Evolutionary conservation across 768 basidiomycete genomes (phyloP), one percentile per base, ranked within the genome.

Genomic region (Naganishia kalamii): DNA sequence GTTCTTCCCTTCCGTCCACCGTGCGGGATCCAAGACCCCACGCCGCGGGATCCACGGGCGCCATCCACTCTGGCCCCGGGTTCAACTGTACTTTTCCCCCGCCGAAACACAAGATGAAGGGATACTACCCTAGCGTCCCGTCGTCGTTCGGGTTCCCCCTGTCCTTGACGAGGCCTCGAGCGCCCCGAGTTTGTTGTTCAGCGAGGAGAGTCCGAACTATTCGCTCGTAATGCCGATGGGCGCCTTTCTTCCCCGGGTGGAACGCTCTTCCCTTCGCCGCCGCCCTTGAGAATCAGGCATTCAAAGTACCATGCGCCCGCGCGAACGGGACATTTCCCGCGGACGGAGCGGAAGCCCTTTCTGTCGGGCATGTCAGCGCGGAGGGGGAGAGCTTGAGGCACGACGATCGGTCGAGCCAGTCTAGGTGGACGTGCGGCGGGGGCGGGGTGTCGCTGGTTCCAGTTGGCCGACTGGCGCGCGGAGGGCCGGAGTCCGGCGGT

Each of bases 271-370:
- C 49, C 60, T 43, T 65, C 64, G 3, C 65, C 74, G n/a, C 68
- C 61, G 4, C 75, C 77, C 11, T 73, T 83, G 23, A 87, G 80
- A 68, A 98, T 82, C 74, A 84, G 85, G 50, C 94, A 85, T 80
- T 99, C 96, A 82, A 92, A 85, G 76, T 92, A 98, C 92, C 92
- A 98, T 13, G 83, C 84, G 5, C 96, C 96, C 70, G 92, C 86
- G 25, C 90, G 82, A 23, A 98, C 83, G 0, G 91, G 89, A 1
- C 90, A 87, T 76, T 96, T 98, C 65, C 87, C 87, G 25, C 96
- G 84, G 3, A 88, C 92, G 70, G 89, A 90, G 27, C 94, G 81
- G 77, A 92, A 98, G 4, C 96, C 96, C 59, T 88, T 89, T 88
- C 87, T 7, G 93, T 90, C 1, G 84, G 81, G 25, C 68, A 70